phyloP scores from a whole-genome alignment of 495 filamentous ascomycete genomes.

The Aspergillus coremiiformis region DNA sequence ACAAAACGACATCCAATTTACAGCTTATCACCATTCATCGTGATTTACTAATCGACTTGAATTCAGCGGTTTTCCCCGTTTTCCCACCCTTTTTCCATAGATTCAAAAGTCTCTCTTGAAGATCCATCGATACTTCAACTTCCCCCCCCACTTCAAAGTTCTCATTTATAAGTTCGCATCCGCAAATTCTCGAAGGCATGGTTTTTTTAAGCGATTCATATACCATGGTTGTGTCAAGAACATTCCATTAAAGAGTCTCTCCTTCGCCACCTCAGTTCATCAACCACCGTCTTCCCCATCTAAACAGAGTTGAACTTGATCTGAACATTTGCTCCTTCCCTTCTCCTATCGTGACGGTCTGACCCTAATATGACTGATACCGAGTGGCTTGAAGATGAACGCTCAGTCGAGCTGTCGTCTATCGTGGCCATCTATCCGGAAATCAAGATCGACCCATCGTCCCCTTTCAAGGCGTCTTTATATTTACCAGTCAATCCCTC shows the following conservation, averaged over 20 bases:
- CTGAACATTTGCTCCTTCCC: not conserved
- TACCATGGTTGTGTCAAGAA: not conserved
- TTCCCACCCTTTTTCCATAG: not conserved
- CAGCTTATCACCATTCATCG: not conserved
- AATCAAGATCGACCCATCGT: slow-evolving; percentile 50
- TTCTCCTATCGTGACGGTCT: not conserved
- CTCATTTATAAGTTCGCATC: too few relatives aligned
- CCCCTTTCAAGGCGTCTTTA: slow-evolving; percentile 56
- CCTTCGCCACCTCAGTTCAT: not conserved
- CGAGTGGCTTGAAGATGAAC: slow-evolving; percentile 50
- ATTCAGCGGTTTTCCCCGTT: not conserved
- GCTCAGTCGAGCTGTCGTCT: slow-evolving; percentile 72
- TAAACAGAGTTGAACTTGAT: not conserved
- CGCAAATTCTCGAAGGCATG: not conserved
- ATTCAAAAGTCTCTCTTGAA: not conserved
- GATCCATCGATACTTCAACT: not conserved
- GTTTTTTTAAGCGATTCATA: not conserved
- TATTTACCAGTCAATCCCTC: slow-evolving; percentile 66
- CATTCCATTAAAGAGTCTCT: not conserved
- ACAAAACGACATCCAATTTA: not conserved
- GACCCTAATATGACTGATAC: slow-evolving; percentile 23
- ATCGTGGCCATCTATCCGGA: slow-evolving; percentile 88
- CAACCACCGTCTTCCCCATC: not conserved
- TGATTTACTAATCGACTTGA: slow-evolving; percentile 2
- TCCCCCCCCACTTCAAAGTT: not conserved